Conservation (phyloP, 306 rosid genomes). For the Cyamopsis tetragonoloba region DNA sequence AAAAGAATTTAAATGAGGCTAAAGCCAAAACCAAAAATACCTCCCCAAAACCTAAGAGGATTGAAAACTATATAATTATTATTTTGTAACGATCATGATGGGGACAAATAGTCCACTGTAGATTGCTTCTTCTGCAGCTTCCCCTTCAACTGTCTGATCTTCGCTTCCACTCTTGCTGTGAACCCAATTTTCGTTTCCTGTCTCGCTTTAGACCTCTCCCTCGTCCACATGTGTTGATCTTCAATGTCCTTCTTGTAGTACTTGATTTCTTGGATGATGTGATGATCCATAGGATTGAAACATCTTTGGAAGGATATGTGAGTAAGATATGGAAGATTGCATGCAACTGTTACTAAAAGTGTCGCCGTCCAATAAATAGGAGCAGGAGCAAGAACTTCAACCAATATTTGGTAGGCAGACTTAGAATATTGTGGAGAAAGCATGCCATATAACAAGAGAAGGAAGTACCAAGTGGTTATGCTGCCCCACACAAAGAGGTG, state of each 20-base stretch:
- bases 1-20: slow-evolving; percentile 35
- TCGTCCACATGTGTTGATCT: slow-evolving; percentile 83
- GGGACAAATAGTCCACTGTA: slow-evolving; percentile 20
- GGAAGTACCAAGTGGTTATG: slow-evolving; percentile 75
- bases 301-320: slow-evolving; percentile 89
- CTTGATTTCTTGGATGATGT: slow-evolving; percentile 84
- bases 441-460: slow-evolving; percentile 82
- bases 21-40: slow-evolving; percentile 21
- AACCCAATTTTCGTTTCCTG: slow-evolving; percentile 91
- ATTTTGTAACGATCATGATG: slow-evolving; percentile 30
- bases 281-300: slow-evolving; percentile 90
- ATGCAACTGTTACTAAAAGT: slow-evolving; percentile 61
- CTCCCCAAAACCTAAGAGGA: slow-evolving; percentile 27
- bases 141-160: slow-evolving; percentile 64
- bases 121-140: slow-evolving; percentile 72
- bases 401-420: slow-evolving; percentile 57
- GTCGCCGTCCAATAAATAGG: slow-evolving; percentile 82
- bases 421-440: slow-evolving; percentile 47
- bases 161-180: slow-evolving; percentile 93
- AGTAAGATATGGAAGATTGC: slow-evolving; percentile 79
- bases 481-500: slow-evolving; percentile 90
- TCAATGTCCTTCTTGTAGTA: slow-evolving; percentile 72
- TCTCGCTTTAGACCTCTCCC: slow-evolving; percentile 85
- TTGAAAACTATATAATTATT: slow-evolving; percentile 25
- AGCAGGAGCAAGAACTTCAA: slow-evolving; percentile 85